Base-by-base conservation (phyloP, 805 yeast species). In the Clavispora fructus region DNA sequence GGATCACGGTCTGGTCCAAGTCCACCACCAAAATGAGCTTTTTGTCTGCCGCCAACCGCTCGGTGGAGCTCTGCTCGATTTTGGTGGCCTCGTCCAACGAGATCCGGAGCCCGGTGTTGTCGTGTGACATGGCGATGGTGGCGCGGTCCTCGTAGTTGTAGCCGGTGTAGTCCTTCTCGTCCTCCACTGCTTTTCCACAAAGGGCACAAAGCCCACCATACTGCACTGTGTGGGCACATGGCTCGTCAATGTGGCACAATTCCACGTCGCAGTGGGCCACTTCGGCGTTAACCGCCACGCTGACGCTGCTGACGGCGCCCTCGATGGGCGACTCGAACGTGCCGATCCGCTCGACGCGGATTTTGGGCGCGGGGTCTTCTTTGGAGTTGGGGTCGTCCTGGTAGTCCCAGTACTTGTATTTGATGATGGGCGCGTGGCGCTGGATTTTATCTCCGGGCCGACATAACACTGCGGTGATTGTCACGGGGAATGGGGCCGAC, bases 1-100 rank as follows among this genome's bases (percentile, higher is more conserved):
- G 99, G 29, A 94, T 92, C 6, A 94, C 95, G 0, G 99, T 94
- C 64, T 94, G 99, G 68, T 94, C 99, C 52, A 94, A 74, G 72
- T 94, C 99, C 6, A 94, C 99, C 27, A 94, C 98, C 46, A 94
- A 73, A 28, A 94, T 90, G 51, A 94, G 72, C 62, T 87, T 88
- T 48, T 76, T 71, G 44, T 80, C 86, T 13, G 71, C 62, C 6
- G 82, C 65, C 40, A 94, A 72, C 48, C 85, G 72, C 46, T 73
- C 69, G 5, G 88, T 80, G 43, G 90, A 75, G 28, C 69, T 69
- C 49, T 78, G 78, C 60, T 91, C 98, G 41, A 94, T 82, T 49
- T 83, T 81, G 49, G 81, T 83, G 1, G 98, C 99, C 67, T 94
- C 99, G 50, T 78, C 82, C 41, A 83, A 75, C 37, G 95, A 85